Percentiles rank a stretch among this genome's conserved stretches.
phyloP scores from a whole-genome alignment of 495 filamentous ascomycete species.

The Penicillium nucicola region DNA sequence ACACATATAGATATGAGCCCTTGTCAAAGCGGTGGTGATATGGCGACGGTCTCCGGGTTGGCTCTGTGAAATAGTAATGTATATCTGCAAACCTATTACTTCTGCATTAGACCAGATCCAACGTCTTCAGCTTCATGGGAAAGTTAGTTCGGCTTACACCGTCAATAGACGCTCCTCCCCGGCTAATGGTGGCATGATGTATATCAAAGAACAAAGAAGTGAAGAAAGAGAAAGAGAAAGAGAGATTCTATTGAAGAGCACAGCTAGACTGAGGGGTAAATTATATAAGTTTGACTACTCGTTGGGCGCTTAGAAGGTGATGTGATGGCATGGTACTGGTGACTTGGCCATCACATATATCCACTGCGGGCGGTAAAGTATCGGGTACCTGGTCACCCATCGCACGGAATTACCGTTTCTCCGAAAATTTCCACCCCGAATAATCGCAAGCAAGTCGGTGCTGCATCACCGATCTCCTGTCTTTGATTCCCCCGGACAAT shows the following conservation, averaged over 20 bases:
- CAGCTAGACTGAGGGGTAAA: conserved; percentile 18
- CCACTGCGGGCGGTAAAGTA: conserved; percentile 6
- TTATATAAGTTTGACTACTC: conserved; percentile 9
- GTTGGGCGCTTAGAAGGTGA: conserved; percentile 26
- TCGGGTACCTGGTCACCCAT: conserved; percentile 11
- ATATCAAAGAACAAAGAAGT: background rate
- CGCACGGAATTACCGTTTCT: conserved; percentile 31
- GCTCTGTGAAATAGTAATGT: conserved; percentile 81
- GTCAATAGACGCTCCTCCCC: conserved; percentile 79
- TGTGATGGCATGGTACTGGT: conserved; percentile 16
- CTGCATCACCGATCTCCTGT: conserved; percentile 15
- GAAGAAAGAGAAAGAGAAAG: conserved; percentile 1
- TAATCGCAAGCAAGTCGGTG: conserved; percentile 9
- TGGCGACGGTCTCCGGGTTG: conserved; percentile 59
- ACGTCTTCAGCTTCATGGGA: conserved; percentile 13
- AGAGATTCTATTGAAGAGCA: conserved; percentile 10
- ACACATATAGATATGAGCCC: conserved; percentile 83
- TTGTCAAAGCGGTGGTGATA: conserved; percentile 83
- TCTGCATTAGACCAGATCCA: conserved; percentile 1
- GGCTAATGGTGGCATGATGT: conserved; percentile 68
- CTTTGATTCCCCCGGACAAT: conserved; percentile 7
- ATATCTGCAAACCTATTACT: conserved; percentile 74
- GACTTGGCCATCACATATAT: conserved; percentile 2
- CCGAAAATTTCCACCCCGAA: conserved; percentile 43
- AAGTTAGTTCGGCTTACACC: conserved; percentile 56